Base-by-base conservation (phyloP, 2,329 filamentous ascomycete genomes). In the Epichloe bromicola region DNA sequence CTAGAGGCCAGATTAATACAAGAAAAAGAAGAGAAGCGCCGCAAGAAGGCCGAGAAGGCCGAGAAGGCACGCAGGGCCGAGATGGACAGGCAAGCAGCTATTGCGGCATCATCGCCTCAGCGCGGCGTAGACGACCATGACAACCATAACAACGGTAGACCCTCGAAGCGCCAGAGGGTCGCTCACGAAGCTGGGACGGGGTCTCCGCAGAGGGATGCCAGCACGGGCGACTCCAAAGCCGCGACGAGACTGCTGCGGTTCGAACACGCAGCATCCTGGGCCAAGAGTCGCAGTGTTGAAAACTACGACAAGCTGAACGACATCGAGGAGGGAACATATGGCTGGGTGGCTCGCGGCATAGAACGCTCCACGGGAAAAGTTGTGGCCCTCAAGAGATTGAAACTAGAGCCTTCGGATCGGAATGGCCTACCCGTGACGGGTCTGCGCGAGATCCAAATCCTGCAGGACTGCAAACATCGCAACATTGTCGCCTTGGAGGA, bases 281-380 rank as follows among this genome's bases (percentile, higher is more conserved):
- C 79, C 48, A 74, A 70, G 52, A 86, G 85, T 62, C 77, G 86
- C 54, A 86, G 86, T 63, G 85, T 95, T 26, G 85, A 91, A 62
- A 84, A 88, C 62, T 98, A 90, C 69, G 87, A 96, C 61, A 86
- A 87, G 58, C 74, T 98, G 52, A 98, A 98, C 67, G 86, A 93
- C 64, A 98, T 98, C 61, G 93, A 97, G 67, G 93, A 98, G 71
- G 93, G 93, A 37, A 89, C 89, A 8, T 98, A 98, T 67, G 93
- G 93, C 44, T 91, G 84, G 79, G 93, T 98, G 4, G 90, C 90
- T 50, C 78, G 93, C 52, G 93, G 89, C 12, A 83, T 76, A 55
- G 85, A 94, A 60, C 73, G 77, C 34, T 70, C 74, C 4, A 91
- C 86, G 0, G 86, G 86, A 36, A 79, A 84, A 52, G 77, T 98